Evolutionary conservation across 2,329 filamentous ascomycete species (phyloP), one percentile per base, ranked within the genome.

Genomic region (Neonectria coccinea): DNA sequence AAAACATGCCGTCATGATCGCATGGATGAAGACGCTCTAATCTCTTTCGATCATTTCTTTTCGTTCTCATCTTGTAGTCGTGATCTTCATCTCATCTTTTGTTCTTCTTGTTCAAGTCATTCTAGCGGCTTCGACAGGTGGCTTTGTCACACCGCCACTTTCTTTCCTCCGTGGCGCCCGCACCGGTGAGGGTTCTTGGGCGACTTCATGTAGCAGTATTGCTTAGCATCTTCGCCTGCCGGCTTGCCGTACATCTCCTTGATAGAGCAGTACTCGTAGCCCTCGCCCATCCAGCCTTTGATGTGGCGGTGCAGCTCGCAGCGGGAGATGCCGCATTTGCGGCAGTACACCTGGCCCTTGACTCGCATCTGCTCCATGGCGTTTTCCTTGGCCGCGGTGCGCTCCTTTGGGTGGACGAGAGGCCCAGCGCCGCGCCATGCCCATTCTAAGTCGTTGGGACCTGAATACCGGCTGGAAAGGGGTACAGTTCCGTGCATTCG

Each of bases 291-390:
- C 86, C 87, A 90, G 44, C 81, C 82, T 71, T 82, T 81, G 70
- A 90, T 83, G 74, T 90, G 88, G 68, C 86, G 84, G 77, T 89
- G 86, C 62, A 90, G 81, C 79, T 89, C 87, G 76, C 88, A 90
- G 39, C 88, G 83, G 44, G 81, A 84, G 64, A 86, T 83, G 53
- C 86, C 87, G 67, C 88, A 90, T 75, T 89, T 88, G 62, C 85
- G 82, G 76, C 88, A 90, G 75, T 88, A 86, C 6, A 88, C 85
- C 72, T 88, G 87, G 22, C 87, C 88, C 59, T 83, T 83, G 53
- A 86, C 82, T 25, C 85, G 83, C 69, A 88, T 78, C 73, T 78
- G 78, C 7, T 83, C 81, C 39, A 86, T 80, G 29, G 77, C 75
- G 25, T 62, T 70, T 33, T 67, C 66, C 52, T 65, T 62, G 29